phyloP scores from a whole-genome alignment of 2,329 filamentous ascomycete genomes.

The Ophiosphaerella korrae region DNA sequence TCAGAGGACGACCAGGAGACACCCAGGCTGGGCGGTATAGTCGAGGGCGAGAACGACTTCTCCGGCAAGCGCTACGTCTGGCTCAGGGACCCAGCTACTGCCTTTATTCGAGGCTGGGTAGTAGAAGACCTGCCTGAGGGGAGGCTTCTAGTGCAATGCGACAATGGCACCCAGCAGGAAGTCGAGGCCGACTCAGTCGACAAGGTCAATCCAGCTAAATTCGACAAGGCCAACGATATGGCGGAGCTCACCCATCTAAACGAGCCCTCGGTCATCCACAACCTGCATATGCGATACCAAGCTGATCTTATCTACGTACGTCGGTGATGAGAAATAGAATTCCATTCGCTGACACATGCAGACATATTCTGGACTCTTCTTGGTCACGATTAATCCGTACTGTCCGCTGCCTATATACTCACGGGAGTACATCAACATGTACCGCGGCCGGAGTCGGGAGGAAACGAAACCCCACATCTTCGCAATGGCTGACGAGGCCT shows the following conservation, averaged over 20 bases:
- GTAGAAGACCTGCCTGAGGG: slow-evolving; percentile 76
- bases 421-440: slow-evolving; percentile 98
- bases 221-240: slow-evolving; percentile 99
- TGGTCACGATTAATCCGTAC: slow-evolving; percentile 97
- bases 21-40: slow-evolving; percentile 68
- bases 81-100: slow-evolving; percentile 83
- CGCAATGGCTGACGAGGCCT: slow-evolving; percentile 95
- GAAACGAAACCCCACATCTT: slow-evolving; percentile 98
- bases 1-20: slow-evolving; percentile 72
- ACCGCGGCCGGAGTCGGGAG: slow-evolving; percentile 86
- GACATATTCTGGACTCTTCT: slow-evolving; percentile 95
- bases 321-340: slow-evolving; percentile 8
- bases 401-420: slow-evolving; percentile 93
- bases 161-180: slow-evolving; percentile 93
- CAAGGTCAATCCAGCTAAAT: slow-evolving; percentile 99
- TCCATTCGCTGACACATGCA: slow-evolving; percentile 43
- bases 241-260: slow-evolving; percentile 97
- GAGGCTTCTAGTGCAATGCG: slow-evolving; percentile 83
- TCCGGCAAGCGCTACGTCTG: slow-evolving; percentile 98
- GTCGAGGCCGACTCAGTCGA: slow-evolving; percentile 87
- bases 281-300: slow-evolving; percentile 92
- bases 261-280: slow-evolving; percentile 96
- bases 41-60: slow-evolving; percentile 96
- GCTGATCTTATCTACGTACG: slow-evolving; percentile 85
- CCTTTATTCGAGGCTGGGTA: slow-evolving; percentile 92